phyloP scores from a whole-genome alignment of 140 eudicot genomes.

The Senecio squalidus region DNA sequence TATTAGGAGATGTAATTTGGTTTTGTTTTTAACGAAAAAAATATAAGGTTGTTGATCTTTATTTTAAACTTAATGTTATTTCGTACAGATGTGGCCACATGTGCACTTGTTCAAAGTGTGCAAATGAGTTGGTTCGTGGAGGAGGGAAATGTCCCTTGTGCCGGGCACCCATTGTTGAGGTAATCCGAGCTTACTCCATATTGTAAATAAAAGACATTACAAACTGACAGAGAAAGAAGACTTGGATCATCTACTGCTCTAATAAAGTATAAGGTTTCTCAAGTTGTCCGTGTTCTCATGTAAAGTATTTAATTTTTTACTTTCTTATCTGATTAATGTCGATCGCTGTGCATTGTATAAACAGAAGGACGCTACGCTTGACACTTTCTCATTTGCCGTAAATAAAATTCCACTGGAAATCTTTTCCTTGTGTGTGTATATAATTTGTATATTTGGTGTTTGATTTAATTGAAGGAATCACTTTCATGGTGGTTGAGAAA shows the following conservation, averaged over 20 bases:
- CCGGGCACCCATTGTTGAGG: conserved; percentile 92
- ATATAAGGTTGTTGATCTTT: neutral
- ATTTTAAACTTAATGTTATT: neutral
- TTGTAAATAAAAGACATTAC: conserved; percentile 44
- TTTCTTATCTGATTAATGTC: conserved; percentile 26
- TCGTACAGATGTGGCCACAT: conserved; percentile 83
- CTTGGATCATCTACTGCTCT: conserved; percentile 23
- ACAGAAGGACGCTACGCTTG: conserved; percentile 20
- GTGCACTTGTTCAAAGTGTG: conserved; percentile 93
- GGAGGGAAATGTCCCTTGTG: conserved; percentile 96
- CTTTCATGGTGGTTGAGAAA: conserved; percentile 26
- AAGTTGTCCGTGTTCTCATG: conserved; percentile 26
- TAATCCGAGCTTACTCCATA: conserved; percentile 86
- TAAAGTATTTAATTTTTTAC: conserved; percentile 24
- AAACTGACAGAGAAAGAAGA: conserved; percentile 17
- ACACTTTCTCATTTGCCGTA: conserved; percentile 34
- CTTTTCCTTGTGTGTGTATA: neutral
- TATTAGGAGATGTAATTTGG: no score
- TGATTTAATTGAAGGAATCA: neutral
- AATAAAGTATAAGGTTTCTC: conserved; percentile 16
- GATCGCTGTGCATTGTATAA: conserved; percentile 32
- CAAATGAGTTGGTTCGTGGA: conserved; percentile 82
- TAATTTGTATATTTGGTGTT: neutral
- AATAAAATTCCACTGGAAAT: conserved; percentile 22
- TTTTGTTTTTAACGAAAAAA: no score